Conservation (phyloP, 106 monocot species). For the Ottelia alismoides region DNA sequence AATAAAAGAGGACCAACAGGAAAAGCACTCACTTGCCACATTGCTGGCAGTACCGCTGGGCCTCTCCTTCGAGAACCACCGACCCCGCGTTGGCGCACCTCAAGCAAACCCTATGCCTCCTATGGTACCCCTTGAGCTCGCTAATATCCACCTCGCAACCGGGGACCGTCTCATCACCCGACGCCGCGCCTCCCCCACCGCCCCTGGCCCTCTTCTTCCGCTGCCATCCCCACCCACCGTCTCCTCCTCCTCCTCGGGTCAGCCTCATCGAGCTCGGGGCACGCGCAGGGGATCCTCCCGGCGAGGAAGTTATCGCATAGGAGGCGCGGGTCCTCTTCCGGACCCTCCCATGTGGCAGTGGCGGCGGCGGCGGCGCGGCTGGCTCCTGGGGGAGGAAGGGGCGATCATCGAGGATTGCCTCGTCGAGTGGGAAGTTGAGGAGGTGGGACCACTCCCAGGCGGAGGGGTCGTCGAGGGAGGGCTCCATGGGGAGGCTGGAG, state of each 20-base stretch:
- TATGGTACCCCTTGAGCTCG: conserved; percentile 83
- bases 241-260: conserved; percentile 41
- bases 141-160: conserved; percentile 70
- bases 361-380: conserved; percentile 1
- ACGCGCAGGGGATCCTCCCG: no score
- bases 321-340: conserved; percentile 53
- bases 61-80: conserved; percentile 59
- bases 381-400: no score
- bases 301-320: conserved; percentile 64
- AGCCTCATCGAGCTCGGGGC: no score
- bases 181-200: conserved; percentile 15
- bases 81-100: conserved; percentile 46
- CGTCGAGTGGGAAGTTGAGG: background rate
- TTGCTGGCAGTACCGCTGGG: conserved; percentile 83
- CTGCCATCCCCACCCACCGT: conserved; percentile 12
- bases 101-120: conserved; percentile 65
- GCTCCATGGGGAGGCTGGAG: no score
- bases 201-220: conserved; percentile 31
- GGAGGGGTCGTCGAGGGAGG: background rate
- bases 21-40: conserved; percentile 76
- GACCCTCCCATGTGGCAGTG: no score
- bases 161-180: conserved; percentile 70
- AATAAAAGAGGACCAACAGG: no score
- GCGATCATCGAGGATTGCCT: no score
- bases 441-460: no score